These are phyloP conservation scores for Ustilago esculenta DNA, from an alignment of 1,284 basidiomycete species.

Conservation along the genomic window DNA sequence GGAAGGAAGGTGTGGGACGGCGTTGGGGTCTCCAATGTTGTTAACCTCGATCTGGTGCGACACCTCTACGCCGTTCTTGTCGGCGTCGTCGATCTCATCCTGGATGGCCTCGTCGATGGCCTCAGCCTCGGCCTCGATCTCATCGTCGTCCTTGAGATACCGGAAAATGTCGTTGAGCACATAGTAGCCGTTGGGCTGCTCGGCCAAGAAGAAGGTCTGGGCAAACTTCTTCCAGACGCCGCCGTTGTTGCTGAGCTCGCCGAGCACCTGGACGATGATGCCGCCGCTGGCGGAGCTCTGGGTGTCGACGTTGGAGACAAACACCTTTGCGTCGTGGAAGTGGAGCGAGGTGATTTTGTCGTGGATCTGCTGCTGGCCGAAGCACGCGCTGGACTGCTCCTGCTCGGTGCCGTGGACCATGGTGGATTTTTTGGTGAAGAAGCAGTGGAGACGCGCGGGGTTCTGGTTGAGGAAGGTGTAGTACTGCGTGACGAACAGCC, in stretches of 20 bases:
- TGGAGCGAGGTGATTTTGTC: conserved; percentile 91
- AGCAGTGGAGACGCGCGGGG: conserved; percentile 94
- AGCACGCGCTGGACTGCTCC: conserved; percentile 80
- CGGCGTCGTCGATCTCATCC: conserved; percentile 43
- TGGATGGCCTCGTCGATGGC: conserved; percentile 45
- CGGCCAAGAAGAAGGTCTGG: conserved; percentile 99
- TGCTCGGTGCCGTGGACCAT: conserved; percentile 81
- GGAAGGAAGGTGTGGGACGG: conserved; percentile 47
- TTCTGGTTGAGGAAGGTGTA: conserved; percentile 96
- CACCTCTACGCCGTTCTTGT: conserved; percentile 41
- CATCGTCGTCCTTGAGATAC: conserved; percentile 93
- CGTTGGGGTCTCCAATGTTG: conserved; percentile 52
- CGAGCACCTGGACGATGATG: conserved; percentile 98
- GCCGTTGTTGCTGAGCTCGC: conserved; percentile 90
- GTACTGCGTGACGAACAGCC: conserved; percentile 68
- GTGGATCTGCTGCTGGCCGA: conserved; percentile 98
- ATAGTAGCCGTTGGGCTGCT: conserved; percentile 98
- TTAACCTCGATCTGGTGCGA: conserved; percentile 47
- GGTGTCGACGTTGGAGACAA: conserved; percentile 74
- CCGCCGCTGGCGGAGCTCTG: conserved; percentile 88
- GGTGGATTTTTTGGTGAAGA: conserved; percentile 97
- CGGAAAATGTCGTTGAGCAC: conserved; percentile 99
- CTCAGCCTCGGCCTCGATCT: conserved; percentile 70
- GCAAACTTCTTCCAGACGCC: conserved; percentile 95
- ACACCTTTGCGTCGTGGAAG: conserved; percentile 96